These are phyloP conservation scores for Arthrobotrys conoides DNA, from an alignment of 2,329 filamentous ascomycete genomes.

Conservation along the genomic window DNA sequence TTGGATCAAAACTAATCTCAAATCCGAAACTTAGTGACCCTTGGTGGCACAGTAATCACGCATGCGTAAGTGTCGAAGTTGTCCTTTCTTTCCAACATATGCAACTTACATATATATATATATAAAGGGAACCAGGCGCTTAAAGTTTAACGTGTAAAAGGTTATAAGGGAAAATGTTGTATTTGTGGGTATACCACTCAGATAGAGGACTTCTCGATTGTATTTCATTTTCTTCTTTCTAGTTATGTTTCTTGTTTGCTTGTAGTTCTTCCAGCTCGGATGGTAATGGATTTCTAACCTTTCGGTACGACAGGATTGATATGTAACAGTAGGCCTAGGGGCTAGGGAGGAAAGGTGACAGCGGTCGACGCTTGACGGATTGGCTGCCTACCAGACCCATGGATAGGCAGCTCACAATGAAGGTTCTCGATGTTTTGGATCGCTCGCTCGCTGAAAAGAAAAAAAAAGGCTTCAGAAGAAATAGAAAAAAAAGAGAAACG, in stretches of 20 bases:
- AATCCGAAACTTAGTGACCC: neutral
- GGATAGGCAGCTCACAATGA: constrained; percentile 2
- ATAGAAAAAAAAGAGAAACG: constrained; percentile 20
- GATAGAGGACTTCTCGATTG: constrained; percentile 20
- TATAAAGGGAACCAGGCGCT: constrained; percentile 1
- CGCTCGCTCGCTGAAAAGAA: constrained; percentile 21
- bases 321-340: constrained; percentile 20
- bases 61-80: neutral
- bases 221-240: constrained; percentile 6
- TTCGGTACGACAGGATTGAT: constrained; percentile 25
- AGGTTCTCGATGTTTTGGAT: neutral
- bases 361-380: constrained; percentile 17
- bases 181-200: constrained; percentile 19
- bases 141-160: neutral
- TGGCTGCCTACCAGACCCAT: constrained; percentile 11
- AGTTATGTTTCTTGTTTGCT: neutral
- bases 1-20: neutral
- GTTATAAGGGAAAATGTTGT: neutral
- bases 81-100: neutral
- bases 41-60: constrained; percentile 2
- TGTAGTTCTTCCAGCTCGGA: neutral
- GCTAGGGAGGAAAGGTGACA: constrained; percentile 1
- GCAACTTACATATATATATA: neutral
- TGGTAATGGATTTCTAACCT: constrained; percentile 5
- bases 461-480: constrained; percentile 7